Base-by-base conservation (phyloP, 2,329 filamentous ascomycete genomes). In the Arthroderma uncinatum region DNA sequence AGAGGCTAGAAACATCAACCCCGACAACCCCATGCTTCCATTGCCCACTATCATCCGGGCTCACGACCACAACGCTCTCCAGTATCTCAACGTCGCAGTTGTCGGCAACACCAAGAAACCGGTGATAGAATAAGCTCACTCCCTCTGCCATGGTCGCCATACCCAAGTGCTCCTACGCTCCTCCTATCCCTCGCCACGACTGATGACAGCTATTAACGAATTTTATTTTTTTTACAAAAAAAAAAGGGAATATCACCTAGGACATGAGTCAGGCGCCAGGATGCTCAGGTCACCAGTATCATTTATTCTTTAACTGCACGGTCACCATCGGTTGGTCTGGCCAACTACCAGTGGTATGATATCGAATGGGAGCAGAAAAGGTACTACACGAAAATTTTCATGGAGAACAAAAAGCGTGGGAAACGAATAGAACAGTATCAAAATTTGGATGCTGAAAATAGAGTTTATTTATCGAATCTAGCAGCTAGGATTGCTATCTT, bases 11-110 rank as follows among this genome's bases (percentile, higher is more conserved):
- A 83, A 87, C 60, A 85, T 97, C 60, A 89, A 92, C 64, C 86
- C 86, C 0, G 89, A 94, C 60, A 93, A 93, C 65, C 93, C 91
- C 0, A 91, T 94, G 85, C 74, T 96, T n/a, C 91, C 93, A 0
- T 85, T 91, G 0, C 84, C 85, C 61, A 84, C 82, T 6, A 93
- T 98, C 61, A 82, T 97, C 58, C 79, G 87, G 54, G 84, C 89
- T 4, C 85, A 81, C 60, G 91, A 97, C 68, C 83, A 77, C 34
- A 77, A 80, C 53, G 82, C 82, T 33, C 73, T 85, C 55, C 74
- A 78, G 53, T 76, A 78, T 55, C 67, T 86, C 16, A 83, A 83
- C 2, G 79, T 85, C 60, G 78, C 81, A 1, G 79, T 84, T 62
- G 81, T 86, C 6, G 82, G 81, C 5, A 79, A 80, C 19, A 74